These are phyloP conservation scores for Hordeum vulgare DNA, from an alignment of 176 grass and related monocot genomes.

Conservation along the genomic window DNA sequence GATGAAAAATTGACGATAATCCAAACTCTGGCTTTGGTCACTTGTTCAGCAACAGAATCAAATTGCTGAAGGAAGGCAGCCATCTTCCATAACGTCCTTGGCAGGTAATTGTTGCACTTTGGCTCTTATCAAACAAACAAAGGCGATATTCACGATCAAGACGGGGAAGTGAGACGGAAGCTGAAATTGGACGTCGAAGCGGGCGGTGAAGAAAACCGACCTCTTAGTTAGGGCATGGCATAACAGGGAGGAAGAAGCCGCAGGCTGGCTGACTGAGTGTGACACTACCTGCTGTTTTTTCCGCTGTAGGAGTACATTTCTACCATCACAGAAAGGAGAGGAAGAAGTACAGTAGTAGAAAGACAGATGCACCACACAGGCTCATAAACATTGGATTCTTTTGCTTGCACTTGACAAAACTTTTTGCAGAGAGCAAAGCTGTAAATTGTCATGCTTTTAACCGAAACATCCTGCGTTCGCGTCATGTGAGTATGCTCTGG, in stretches of 20 bases:
- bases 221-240: not conserved
- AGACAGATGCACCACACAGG: not conserved
- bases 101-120: not conserved
- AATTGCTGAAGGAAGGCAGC: not conserved
- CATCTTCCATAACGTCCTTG: conserved; percentile 9
- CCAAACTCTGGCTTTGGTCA: not conserved
- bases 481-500: not conserved
- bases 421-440: not conserved
- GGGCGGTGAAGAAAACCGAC: not conserved
- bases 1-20: not conserved
- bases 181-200: not conserved
- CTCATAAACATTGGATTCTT: not conserved
- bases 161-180: not conserved
- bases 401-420: not conserved
- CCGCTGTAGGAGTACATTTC: not conserved
- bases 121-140: not conserved
- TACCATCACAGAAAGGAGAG: conserved; percentile 17
- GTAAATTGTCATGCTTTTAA: not conserved
- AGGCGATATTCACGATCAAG: not conserved
- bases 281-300: not conserved
- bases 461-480: not conserved
- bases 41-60: not conserved
- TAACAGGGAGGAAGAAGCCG: not conserved
- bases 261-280: conserved; percentile 9
- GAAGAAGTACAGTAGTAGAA: not conserved